These are phyloP conservation scores for Cicer chorassanicum DNA, from an alignment of 306 rosid genomes.

Conservation along the genomic window DNA sequence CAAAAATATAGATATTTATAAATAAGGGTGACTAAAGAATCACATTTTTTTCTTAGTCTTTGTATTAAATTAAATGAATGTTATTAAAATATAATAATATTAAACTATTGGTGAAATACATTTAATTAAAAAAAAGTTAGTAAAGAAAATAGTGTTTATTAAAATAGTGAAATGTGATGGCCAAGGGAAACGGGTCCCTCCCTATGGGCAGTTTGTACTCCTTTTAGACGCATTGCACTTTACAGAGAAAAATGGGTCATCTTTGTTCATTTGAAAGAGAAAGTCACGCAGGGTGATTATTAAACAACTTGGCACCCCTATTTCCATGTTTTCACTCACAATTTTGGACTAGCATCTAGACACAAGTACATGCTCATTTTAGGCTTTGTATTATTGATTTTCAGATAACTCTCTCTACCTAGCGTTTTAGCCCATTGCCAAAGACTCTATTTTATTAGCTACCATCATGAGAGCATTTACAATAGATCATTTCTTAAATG, in stretches of 20 bases:
- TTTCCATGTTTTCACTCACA: conserved; percentile 20
- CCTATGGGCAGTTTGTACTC: background rate
- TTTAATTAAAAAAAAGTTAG: too few relatives aligned
- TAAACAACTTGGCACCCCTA: background rate
- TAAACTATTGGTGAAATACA: too few relatives aligned
- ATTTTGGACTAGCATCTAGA: background rate
- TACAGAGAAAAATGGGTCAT: conserved; percentile 36
- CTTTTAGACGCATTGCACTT: background rate
- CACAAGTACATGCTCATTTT: background rate
- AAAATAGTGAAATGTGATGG: conserved; percentile 13
- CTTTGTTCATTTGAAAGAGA: conserved; percentile 4
- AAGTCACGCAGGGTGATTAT: conserved; percentile 24
- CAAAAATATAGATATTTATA: too few relatives aligned
- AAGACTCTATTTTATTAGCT: background rate
- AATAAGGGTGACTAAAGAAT: too few relatives aligned
- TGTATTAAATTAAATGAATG: too few relatives aligned
- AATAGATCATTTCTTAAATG: too few relatives aligned
- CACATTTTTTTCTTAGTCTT: too few relatives aligned
- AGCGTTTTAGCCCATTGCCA: background rate
- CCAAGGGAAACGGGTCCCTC: conserved; percentile 24
- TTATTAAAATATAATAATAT: too few relatives aligned
- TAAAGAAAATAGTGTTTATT: too few relatives aligned
- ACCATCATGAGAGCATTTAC: too few relatives aligned
- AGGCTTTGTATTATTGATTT: background rate
- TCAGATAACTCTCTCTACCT: background rate